Percentiles rank a stretch among this genome's conserved stretches.
phyloP scores from a whole-genome alignment of 2,329 filamentous ascomycete species.

The Chaetothyriales sp. region DNA sequence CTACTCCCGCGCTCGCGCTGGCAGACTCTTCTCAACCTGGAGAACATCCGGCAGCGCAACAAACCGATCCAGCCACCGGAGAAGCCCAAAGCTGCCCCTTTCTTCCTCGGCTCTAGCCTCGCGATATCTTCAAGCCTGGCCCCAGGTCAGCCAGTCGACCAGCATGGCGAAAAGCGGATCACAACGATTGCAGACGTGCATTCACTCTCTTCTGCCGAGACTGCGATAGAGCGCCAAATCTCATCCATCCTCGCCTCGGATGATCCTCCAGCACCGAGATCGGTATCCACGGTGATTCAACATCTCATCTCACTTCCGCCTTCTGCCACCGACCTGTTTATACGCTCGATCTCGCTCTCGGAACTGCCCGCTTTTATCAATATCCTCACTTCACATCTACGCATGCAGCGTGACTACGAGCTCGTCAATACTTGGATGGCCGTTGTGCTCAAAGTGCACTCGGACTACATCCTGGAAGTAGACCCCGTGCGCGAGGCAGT shows the following conservation, averaged over 20 bases:
- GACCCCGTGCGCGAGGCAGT: constrained; percentile 37
- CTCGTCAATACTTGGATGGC: constrained; percentile 95
- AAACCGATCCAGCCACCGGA: constrained; percentile 87
- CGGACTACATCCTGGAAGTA: constrained; percentile 35
- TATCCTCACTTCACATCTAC: constrained; percentile 59
- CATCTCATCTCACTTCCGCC: constrained; percentile 70
- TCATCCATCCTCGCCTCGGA: constrained; percentile 34
- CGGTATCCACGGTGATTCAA: constrained; percentile 56
- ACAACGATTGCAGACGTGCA: constrained; percentile 15
- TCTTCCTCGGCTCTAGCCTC: constrained; percentile 56
- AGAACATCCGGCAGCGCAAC: constrained; percentile 80
- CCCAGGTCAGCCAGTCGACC: constrained; percentile 12
- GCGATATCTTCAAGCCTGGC: constrained; percentile 8
- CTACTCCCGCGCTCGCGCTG: constrained; percentile 79
- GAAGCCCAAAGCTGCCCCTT: constrained; percentile 82
- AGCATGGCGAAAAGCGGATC: background rate
- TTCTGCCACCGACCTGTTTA: constrained; percentile 74
- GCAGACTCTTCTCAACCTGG: constrained; percentile 87
- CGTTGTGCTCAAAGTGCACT: constrained; percentile 72
- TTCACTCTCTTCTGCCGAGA: constrained; percentile 2
- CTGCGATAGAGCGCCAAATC: constrained; percentile 21
- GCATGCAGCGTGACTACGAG: constrained; percentile 63
- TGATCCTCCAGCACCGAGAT: constrained; percentile 29
- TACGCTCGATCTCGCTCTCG: constrained; percentile 62
- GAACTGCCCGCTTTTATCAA: constrained; percentile 67